Evolutionary conservation across 495 filamentous ascomycete genomes (phyloP).

Genomic region (Aspergillus ellipticus): DNA sequence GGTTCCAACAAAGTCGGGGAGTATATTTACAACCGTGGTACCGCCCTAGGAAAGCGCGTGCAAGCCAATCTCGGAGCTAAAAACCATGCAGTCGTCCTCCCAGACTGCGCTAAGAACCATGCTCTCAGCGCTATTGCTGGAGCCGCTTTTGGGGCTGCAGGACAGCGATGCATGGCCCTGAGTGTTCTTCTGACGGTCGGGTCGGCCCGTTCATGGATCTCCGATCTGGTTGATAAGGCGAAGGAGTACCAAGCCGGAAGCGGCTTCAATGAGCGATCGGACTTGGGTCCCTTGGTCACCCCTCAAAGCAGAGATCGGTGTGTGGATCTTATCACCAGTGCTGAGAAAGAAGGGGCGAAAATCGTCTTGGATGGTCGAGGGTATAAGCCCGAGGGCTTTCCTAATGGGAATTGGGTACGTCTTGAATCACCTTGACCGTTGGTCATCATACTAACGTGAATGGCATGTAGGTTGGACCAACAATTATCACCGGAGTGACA

Average conservation of each 20-base stretch:
- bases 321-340: not conserved
- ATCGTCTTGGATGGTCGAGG: constrained; percentile 83
- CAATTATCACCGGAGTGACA: constrained; percentile 17
- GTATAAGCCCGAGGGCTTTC: constrained; percentile 24
- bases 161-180: constrained; percentile 89
- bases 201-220: constrained; percentile 78
- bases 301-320: constrained; percentile 63
- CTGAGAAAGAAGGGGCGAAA: constrained; percentile 64
- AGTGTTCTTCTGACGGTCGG: constrained; percentile 83
- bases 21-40: constrained; percentile 80
- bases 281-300: constrained; percentile 82
- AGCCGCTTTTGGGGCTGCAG: constrained; percentile 78
- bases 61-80: constrained; percentile 92
- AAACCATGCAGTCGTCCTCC: constrained; percentile 86
- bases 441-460: constrained; percentile 44
- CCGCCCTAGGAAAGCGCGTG: constrained; percentile 75
- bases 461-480: constrained; percentile 20
- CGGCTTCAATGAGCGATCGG: constrained; percentile 81
- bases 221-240: constrained; percentile 76
- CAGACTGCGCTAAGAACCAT: constrained; percentile 71
- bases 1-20: constrained; percentile 88
- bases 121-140: constrained; percentile 67
- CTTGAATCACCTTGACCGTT: not conserved
- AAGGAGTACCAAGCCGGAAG: constrained; percentile 77
- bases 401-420: too few relatives aligned